Evolutionary conservation across 306 rosid species (phyloP), one percentile per base, ranked within the genome.

Genomic region (Acacia confusa): DNA sequence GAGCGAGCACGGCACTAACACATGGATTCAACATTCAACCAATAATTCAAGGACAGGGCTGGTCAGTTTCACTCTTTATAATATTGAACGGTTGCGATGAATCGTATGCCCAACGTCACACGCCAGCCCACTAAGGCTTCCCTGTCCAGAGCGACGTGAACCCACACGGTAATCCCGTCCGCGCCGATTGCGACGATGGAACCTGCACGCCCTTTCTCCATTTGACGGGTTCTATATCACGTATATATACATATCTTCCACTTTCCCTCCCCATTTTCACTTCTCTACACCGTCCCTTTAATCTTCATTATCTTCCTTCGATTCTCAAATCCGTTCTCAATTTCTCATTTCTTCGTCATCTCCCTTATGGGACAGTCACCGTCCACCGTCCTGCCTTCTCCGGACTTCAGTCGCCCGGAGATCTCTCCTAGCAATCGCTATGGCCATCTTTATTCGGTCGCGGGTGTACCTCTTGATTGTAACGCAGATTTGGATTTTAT

Each of bases 351-450:
- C 15, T 67, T 16, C 48, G 7, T 48, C 27, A 0, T 25, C 30
- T 22, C 55, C 48, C 57, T 3, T 3, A 94, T 94, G 98, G 98
- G 97, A 2, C 98, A 92, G 82, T 85, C 95, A 9, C 63, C 87
- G 27, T 94, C 98, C 15, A 36, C 88, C 73, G 57, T 85, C 1
- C 82, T 73, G 12, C 9, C 83, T 10, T 60, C 88, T 66, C 75
- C 80, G 81, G 89, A 80, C 19, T 52, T 15, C 0, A 34, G 47
- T 20, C 78, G 12, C 72, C 85, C 81, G 7, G 89, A 85, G 1
- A 2, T 77, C 25, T 58, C 75, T 8, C 11, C 48, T 5, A 52
- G 83, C 41, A 78, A 55, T 75, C 87, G 85, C 32, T 83, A 83
- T 71, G 57, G 73, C 55, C 69, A 78, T 60, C 68, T 70, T 25